Percentiles rank a stretch among this genome's conserved stretches.
phyloP scores from a whole-genome alignment of 306 rosid genomes.

The Cotoneaster glaucophyllus region DNA sequence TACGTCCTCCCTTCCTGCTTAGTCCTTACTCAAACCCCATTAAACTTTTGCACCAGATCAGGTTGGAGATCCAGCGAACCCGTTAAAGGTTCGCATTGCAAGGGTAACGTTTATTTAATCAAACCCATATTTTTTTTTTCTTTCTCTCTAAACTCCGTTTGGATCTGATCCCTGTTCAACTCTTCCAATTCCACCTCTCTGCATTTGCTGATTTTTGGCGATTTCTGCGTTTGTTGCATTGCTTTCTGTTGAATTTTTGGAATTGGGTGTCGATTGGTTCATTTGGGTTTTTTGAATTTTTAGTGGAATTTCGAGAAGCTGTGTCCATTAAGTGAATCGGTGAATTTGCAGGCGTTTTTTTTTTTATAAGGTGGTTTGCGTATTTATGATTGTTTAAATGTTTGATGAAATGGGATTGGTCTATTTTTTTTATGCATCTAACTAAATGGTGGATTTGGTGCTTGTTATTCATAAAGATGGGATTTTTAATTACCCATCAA shows the following conservation, averaged over 20 bases:
- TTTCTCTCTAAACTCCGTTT: constrained; percentile 1
- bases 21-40: constrained; percentile 26
- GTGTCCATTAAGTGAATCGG: background rate
- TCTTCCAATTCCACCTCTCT: background rate
- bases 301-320: background rate
- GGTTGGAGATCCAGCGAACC: constrained; percentile 44
- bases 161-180: constrained; percentile 30
- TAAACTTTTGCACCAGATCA: constrained; percentile 29
- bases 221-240: background rate
- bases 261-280: constrained; percentile 1
- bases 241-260: constrained; percentile 8
- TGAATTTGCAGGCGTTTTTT: background rate
- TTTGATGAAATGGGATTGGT: background rate
- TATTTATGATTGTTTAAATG: background rate
- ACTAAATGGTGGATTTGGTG: background rate
- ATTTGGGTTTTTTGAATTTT: constrained; percentile 9
- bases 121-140: background rate
- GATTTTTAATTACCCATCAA: background rate
- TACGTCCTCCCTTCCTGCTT: constrained; percentile 11
- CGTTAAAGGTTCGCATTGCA: constrained; percentile 30
- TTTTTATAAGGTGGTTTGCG: constrained; percentile 1
- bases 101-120: constrained; percentile 1
- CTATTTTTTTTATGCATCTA: background rate
- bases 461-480: background rate
- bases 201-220: background rate